phyloP scores from a whole-genome alignment of 2,329 filamentous ascomycete genomes.

The Chaetomium sp. region DNA sequence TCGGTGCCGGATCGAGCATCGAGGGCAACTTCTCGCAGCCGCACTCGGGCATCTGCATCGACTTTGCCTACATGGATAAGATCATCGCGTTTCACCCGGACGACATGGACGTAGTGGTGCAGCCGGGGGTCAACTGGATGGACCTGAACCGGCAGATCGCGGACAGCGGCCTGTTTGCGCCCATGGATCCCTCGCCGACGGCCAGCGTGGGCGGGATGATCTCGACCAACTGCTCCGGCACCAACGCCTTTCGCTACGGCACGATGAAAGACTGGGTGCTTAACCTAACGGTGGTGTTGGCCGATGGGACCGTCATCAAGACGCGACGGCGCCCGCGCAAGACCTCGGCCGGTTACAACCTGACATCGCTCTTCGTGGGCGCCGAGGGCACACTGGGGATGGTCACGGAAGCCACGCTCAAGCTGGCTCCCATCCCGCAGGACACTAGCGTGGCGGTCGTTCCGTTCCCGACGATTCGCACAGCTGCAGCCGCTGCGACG shows the following conservation, averaged over 20 bases:
- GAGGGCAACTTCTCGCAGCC: slow-evolving; percentile 67
- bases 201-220: slow-evolving; percentile 82
- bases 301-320: slow-evolving; percentile 68
- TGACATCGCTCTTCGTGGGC: slow-evolving; percentile 62
- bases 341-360: slow-evolving; percentile 64
- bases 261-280: slow-evolving; percentile 88
- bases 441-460: slow-evolving; percentile 60
- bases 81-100: slow-evolving; percentile 58
- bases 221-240: slow-evolving; percentile 60
- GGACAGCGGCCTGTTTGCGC: slow-evolving; percentile 70
- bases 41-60: slow-evolving; percentile 61
- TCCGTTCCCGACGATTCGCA: slow-evolving; percentile 51
- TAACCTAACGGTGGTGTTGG: slow-evolving; percentile 72
- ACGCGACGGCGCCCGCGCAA: slow-evolving; percentile 61
- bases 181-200: slow-evolving; percentile 75
- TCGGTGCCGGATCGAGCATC: slow-evolving; percentile 63
- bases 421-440: slow-evolving; percentile 57
- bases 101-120: slow-evolving; percentile 65
- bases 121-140: slow-evolving; percentile 74
- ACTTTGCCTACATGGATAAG: slow-evolving; percentile 61
- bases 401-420: slow-evolving; percentile 64
- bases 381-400: slow-evolving; percentile 66
- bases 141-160: slow-evolving; percentile 64
- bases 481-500: slow-evolving; percentile 58
- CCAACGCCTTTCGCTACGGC: slow-evolving; percentile 77